Base-by-base conservation (phyloP, 2,329 filamentous ascomycete species). In the Trichophyton benhamiae region DNA sequence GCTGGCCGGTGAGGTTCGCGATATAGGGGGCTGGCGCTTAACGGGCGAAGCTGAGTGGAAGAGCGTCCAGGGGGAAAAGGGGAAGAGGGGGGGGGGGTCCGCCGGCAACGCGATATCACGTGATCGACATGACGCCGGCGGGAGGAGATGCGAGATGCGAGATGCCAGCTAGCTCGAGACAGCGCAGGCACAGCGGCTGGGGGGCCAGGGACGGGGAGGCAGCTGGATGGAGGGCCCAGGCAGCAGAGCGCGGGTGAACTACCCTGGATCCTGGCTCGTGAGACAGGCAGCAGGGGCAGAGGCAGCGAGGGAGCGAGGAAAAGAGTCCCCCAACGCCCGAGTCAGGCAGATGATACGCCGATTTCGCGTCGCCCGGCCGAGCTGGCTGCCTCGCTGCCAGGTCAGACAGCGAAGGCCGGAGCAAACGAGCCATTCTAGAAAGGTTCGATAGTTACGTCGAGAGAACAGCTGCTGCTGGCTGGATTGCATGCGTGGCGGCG, bases 1-100 rank as follows among this genome's bases (percentile, higher is more conserved):
- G 27, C 48, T 53, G 25, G 48, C 48, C 33, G 48, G 38, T 57
- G 53, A 57, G 36, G 53, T 42, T 57, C 48, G 53, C 30, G 53
- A 57, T 57, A 30, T 38, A n/a, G 38, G 25, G 17, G 48, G 30
- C 36, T 55, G 57, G 57, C 57, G 57, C 38, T 59, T 59, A 59
- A 59, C 38, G 38, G 38, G 9, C 25, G 38, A 48, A 38, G 38
- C 17, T 59, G 57, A 59, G 8, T 59, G 57, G 57, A 36, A 36
- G 33, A 15, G n/a, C 41, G 8, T 25, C 4, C 17, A 17, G 57
- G 38, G 17, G 17, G n/a, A 5, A n/a, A n/a, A n/a, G n/a, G n/a
- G 25, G 25, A 27, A 27, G 25, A n/a, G 25, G 25, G 25, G 25
- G 25, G 25, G 25, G 25, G 25, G 25, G 25, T 25, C 9, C 9